Percentiles rank a stretch among this genome's conserved stretches.
These are phyloP conservation scores for Pleurozium schreberi DNA, from an alignment of 225 moss, liverwort and hornwort genomes.

Conservation along the genomic window DNA sequence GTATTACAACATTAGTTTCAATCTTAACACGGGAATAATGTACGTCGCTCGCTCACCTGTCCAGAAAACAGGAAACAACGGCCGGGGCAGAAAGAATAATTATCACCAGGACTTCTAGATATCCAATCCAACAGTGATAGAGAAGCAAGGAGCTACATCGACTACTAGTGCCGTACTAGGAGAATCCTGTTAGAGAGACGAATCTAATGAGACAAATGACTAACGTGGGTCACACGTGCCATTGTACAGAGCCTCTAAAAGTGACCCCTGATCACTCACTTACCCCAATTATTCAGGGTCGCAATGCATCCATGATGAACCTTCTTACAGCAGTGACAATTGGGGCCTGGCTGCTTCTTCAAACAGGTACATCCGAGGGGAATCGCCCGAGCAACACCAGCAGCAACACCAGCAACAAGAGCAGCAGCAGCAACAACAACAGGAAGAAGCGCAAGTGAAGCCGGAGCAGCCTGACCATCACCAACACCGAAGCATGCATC, in stretches of 20 bases:
- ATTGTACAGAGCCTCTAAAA: not conserved
- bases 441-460: constrained; percentile 4
- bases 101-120: not conserved
- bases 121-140: not conserved
- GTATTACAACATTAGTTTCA: not conserved
- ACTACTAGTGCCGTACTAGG: not conserved
- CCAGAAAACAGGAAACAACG: not conserved
- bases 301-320: not conserved
- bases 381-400: not conserved
- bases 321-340: not conserved
- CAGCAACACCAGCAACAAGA: not conserved
- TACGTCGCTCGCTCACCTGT: not conserved
- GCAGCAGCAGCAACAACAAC: not conserved
- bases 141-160: not conserved
- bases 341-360: not conserved
- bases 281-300: not conserved
- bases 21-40: not conserved
- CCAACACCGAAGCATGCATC: not conserved
- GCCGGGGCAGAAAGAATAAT: not conserved
- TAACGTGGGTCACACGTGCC: not conserved
- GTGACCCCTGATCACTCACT: not conserved
- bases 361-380: not conserved
- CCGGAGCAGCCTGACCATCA: constrained; percentile 5
- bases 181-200: not conserved
- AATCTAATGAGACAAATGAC: not conserved